Base-by-base conservation (phyloP, 1,284 basidiomycete species). In the Boletus hoseneyae region DNA sequence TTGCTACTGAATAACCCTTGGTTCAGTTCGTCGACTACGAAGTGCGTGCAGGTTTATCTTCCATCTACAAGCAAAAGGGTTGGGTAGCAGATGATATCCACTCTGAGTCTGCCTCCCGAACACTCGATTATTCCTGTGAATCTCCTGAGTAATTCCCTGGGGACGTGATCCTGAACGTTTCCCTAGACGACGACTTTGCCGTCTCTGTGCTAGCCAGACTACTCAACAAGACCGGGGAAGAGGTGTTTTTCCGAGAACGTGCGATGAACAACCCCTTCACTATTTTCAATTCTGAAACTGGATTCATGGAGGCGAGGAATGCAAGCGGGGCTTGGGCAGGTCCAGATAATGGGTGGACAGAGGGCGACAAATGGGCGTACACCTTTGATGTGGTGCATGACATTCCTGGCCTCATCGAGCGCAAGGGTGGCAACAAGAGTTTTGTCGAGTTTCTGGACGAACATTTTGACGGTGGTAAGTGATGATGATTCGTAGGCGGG, bases 341-440 rank as follows among this genome's bases (percentile, higher is more conserved):
- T 13, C 73, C 75, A 25, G 76, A 82, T 48, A 75, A 67, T 13
- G 90, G 85, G 0, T 91, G 85, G 89, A 90, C 84, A 7, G 89
- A 90, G 70, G 90, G 87, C 33, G 90, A 92, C 64, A 85, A 86
- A 69, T 90, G 87, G 87, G 85, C 84, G 8, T 91, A 92, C 64
- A 82, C 85, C 2, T 84, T 90, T 56, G 84, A 88, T 45, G 86
- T 89, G 6, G 78, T 87, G 6, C 85, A 89, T 47, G 84, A 90
- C 55, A 67, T 90, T 1, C 74, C 80, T 3, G 78, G 75, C 2
- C 72, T 93, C 19, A 80, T 88, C 16, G 68, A 76, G 51, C 73
- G 74, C 34, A 75, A 84, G 45, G 88, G 90, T 16, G 88, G 90
- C 1, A 79, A 82, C 11, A 62, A 62, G 18, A 73, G 69, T 19